These are phyloP conservation scores for Termitomyces sp. DNA, from an alignment of 768 basidiomycete genomes.

Conservation along the genomic window DNA sequence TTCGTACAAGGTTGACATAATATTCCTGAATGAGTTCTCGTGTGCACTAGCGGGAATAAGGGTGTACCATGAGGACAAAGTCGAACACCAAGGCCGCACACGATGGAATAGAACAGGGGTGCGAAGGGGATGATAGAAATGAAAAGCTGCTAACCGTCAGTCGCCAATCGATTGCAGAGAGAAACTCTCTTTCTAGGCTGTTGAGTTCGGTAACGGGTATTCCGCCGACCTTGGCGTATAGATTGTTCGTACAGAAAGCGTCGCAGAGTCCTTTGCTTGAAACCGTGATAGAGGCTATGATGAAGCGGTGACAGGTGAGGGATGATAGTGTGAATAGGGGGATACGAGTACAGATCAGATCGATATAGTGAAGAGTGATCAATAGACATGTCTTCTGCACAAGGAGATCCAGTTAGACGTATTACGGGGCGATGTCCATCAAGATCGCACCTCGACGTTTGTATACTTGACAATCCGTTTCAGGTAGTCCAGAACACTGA, in stretches of 20 bases:
- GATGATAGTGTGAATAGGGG: slow-evolving; percentile 92
- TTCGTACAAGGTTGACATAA: slow-evolving; percentile 89
- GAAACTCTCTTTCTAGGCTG: slow-evolving; percentile 91
- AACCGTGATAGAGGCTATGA: slow-evolving; percentile 90
- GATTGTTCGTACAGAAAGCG: slow-evolving; percentile 89
- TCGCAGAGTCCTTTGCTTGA: slow-evolving; percentile 95
- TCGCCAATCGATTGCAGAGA: slow-evolving; percentile 89
- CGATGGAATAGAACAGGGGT: slow-evolving; percentile 7
- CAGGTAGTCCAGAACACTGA: slow-evolving; percentile 89
- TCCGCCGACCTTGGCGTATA: slow-evolving; percentile 96
- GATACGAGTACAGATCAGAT: slow-evolving; percentile 85
- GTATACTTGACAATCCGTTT: slow-evolving; percentile 92
- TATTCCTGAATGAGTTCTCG: slow-evolving; percentile 89
- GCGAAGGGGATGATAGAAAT: slow-evolving; percentile 13
- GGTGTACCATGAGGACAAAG: slow-evolving; percentile 24
- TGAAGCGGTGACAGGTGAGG: slow-evolving; percentile 95
- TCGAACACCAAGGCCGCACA: slow-evolving; percentile 12
- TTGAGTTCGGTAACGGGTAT: slow-evolving; percentile 90
- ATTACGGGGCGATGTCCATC: background rate
- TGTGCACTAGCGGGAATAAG: slow-evolving; percentile 64
- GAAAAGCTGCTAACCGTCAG: slow-evolving; percentile 69
- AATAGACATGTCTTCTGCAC: slow-evolving; percentile 73
- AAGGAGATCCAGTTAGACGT: background rate
- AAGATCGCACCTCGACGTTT: slow-evolving; percentile 79
- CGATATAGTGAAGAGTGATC: slow-evolving; percentile 86